A percentile compares a stretch with the other conserved stretches of the same genome.
Conservation (phyloP, 495 filamentous ascomycete genomes). For the Podospora bellae-mahoneyi region DNA sequence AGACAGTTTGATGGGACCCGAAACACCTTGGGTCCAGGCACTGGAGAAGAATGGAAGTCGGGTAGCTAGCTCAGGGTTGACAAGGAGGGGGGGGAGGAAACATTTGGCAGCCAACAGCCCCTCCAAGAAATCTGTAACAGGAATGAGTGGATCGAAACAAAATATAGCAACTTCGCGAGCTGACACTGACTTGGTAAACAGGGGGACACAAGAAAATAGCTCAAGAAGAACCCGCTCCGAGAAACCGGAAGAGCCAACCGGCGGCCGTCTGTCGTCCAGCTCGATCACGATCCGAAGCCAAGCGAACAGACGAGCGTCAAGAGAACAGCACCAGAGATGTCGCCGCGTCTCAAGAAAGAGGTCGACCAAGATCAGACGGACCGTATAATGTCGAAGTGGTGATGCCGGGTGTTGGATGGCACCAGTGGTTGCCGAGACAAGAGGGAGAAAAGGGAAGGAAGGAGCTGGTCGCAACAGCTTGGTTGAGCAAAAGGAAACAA, state of each 20-base stretch:
- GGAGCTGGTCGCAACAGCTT: conserved; percentile 23
- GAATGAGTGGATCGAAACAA: conserved; percentile 6
- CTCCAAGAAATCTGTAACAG: not conserved
- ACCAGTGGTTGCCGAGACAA: conserved; percentile 5
- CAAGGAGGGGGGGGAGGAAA: conserved; percentile 10
- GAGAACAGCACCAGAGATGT: not conserved
- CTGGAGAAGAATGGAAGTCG: conserved; percentile 7
- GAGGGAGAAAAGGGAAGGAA: conserved; percentile 17
- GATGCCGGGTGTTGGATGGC: conserved; percentile 1
- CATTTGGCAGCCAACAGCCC: conserved; percentile 16
- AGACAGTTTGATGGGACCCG: conserved; percentile 28
- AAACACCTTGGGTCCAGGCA: conserved; percentile 30
- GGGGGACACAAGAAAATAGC: not conserved
- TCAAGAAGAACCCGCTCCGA: conserved; percentile 3
- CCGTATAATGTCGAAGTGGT: not conserved
- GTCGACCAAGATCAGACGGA: not conserved
- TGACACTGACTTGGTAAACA: not conserved
- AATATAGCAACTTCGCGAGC: not conserved
- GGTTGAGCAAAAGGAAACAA: conserved; percentile 10
- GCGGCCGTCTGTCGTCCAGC: conserved; percentile 2
- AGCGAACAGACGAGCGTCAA: not conserved
- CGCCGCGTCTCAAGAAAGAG: not conserved
- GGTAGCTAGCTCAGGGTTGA: not conserved
- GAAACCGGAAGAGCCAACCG: conserved; percentile 8
- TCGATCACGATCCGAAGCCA: not conserved